Evolutionary conservation across 2,329 filamentous ascomycete species (phyloP).

Genomic region (Diplodia intermedia): DNA sequence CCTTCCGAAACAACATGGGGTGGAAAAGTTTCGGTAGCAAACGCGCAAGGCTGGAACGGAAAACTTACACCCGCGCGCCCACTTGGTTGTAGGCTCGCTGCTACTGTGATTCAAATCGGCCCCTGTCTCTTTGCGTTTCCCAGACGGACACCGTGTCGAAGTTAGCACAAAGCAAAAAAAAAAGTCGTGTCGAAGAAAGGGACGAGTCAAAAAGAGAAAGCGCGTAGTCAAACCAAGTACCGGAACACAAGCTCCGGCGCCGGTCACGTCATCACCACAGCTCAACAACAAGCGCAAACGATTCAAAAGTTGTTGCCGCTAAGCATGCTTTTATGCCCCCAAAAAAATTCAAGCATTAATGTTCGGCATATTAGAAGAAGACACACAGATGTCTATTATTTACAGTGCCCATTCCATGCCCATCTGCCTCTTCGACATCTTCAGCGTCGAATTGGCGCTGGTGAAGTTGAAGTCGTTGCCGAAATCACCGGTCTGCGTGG

Average conservation of each 20-base stretch:
- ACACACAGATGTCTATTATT: background rate
- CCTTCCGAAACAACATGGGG: too few species aligned
- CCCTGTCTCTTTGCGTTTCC: background rate
- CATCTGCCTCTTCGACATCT: constrained; percentile 21
- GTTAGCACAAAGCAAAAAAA: background rate
- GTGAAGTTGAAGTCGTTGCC: constrained; percentile 25
- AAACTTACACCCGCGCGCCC: too few species aligned
- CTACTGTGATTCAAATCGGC: background rate
- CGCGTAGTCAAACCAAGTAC: background rate
- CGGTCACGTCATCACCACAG: constrained; percentile 11
- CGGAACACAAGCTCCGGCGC: background rate
- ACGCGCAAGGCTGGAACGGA: too few species aligned
- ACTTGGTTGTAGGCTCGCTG: too few species aligned
- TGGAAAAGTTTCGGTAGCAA: too few species aligned
- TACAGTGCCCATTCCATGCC: constrained; percentile 21
- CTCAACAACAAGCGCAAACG: background rate
- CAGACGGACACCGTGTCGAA: background rate
- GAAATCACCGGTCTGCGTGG: constrained; percentile 32
- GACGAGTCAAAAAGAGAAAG: too few species aligned
- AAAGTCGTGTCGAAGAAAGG: background rate
- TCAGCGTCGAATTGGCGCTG: constrained; percentile 16
- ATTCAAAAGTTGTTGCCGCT: background rate
- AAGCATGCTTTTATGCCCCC: background rate
- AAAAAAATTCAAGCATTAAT: too few species aligned
- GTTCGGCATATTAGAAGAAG: background rate